A percentile compares a stretch with the other conserved stretches of the same genome.
Evolutionary conservation across 176 grass and related monocot genomes (phyloP).

Genomic region (Dendrocalamus sinicus): DNA sequence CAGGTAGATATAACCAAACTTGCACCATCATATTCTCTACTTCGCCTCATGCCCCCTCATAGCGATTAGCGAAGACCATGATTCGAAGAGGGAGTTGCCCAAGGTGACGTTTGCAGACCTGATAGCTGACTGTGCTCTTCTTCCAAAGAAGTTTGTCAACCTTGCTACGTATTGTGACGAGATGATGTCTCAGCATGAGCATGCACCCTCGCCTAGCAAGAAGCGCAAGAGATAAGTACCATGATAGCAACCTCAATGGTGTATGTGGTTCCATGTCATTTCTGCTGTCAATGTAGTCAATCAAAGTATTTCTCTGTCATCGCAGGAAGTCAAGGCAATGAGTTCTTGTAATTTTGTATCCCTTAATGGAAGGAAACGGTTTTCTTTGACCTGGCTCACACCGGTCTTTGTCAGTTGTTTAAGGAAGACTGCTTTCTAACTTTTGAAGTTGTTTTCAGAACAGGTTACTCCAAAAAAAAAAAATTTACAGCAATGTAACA

Average conservation of each 20-base stretch:
- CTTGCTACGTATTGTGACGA: slow-evolving; percentile 2
- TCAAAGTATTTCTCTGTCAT: not conserved
- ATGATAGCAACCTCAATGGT: not conserved
- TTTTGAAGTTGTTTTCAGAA: not conserved
- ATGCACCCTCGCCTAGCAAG: not conserved
- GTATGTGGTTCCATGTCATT: not conserved
- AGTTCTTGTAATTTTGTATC: not conserved
- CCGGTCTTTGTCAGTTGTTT: not conserved
- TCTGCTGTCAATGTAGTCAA: not conserved
- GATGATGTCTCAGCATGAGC: too few species aligned
- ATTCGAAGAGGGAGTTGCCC: not conserved
- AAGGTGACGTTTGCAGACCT: slow-evolving; percentile 42
- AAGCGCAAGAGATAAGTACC: not conserved
- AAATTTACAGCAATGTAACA: not conserved
- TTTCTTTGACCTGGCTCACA: not conserved
- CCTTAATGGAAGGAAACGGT: not conserved
- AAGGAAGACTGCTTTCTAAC: not conserved
- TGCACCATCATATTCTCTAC: not conserved
- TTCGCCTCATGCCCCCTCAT: slow-evolving; percentile 40
- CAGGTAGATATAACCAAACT: slow-evolving; percentile 14
- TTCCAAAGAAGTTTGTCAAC: slow-evolving; percentile 3
- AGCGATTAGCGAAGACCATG: not conserved
- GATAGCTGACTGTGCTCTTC: slow-evolving; percentile 7
- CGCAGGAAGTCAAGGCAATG: not conserved
- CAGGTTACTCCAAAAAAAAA: not conserved